Conservation (phyloP, 2,329 filamentous ascomycete genomes). For the Monosporascus sp. region DNA sequence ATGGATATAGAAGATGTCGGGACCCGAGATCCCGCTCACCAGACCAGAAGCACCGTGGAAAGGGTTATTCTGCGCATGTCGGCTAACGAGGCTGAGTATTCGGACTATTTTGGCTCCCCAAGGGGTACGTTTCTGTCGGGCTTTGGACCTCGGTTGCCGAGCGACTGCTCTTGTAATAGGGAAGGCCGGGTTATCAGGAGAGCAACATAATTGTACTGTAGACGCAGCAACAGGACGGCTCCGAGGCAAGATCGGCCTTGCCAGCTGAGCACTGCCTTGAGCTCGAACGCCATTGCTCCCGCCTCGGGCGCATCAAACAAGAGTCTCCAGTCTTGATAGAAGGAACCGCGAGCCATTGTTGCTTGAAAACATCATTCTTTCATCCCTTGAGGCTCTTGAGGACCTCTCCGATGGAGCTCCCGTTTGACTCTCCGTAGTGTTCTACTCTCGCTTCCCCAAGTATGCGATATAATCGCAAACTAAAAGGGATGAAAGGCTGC, state of each 20-base stretch:
- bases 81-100: constrained; percentile 4
- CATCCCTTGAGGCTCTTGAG: constrained; percentile 18
- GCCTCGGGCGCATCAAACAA: constrained; percentile 7
- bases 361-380: constrained; percentile 15
- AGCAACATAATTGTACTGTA: constrained; percentile 27
- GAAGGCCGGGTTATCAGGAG: constrained; percentile 27
- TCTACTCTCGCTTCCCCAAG: constrained; percentile 17
- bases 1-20: constrained; percentile 31
- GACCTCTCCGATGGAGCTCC: constrained; percentile 9
- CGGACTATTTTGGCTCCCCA: background rate
- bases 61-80: constrained; percentile 21
- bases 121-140: background rate
- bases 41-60: constrained; percentile 27
- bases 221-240: constrained; percentile 25
- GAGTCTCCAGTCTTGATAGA: constrained; percentile 10
- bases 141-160: background rate
- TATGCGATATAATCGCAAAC: constrained; percentile 25
- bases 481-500: constrained; percentile 24
- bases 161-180: constrained; percentile 15
- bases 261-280: constrained; percentile 21
- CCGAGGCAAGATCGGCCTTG: constrained; percentile 22
- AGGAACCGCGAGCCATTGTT: constrained; percentile 16
- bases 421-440: constrained; percentile 6
- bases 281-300: constrained; percentile 17
- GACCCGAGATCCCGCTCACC: constrained; percentile 27